phyloP scores from a whole-genome alignment of 2,329 filamentous ascomycete species.

The Mariannaea elegans region DNA sequence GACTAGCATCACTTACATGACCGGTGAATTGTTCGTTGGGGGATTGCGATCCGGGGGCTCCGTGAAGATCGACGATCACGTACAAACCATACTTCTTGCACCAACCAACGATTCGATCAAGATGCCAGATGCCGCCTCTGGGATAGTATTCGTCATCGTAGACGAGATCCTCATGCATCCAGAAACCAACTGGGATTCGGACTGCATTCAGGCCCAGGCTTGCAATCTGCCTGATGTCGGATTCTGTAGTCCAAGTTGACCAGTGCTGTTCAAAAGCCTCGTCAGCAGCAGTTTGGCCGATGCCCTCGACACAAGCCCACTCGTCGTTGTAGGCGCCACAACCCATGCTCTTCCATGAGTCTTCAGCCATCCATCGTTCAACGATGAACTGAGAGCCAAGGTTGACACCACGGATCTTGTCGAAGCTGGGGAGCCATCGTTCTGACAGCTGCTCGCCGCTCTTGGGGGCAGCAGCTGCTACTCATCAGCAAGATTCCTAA shows the following conservation, averaged over 20 bases:
- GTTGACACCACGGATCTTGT: constrained; percentile 39
- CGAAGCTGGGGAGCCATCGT: constrained; percentile 23
- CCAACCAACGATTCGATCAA: constrained; percentile 39
- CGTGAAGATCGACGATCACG: constrained; percentile 40
- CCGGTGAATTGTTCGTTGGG: constrained; percentile 39
- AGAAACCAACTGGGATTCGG: constrained; percentile 40
- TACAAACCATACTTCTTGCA: constrained; percentile 36
- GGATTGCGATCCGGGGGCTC: constrained; percentile 31
- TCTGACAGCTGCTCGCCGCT: background rate
- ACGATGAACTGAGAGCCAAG: constrained; percentile 41
- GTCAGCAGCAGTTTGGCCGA: constrained; percentile 36
- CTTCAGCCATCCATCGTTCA: constrained; percentile 39
- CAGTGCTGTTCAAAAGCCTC: constrained; percentile 37
- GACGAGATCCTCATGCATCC: constrained; percentile 39
- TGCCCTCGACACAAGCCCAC: constrained; percentile 36
- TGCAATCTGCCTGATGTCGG: constrained; percentile 36
- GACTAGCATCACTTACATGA: constrained; percentile 32
- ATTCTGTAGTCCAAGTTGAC: constrained; percentile 35
- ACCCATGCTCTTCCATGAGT: constrained; percentile 37
- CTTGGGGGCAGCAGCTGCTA: background rate
- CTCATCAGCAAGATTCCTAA: background rate
- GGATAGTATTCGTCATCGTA: constrained; percentile 33
- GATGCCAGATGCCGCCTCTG: constrained; percentile 35
- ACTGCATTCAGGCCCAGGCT: constrained; percentile 36
- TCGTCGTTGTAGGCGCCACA: constrained; percentile 37